Percentiles rank a stretch among this genome's conserved stretches.
These are phyloP conservation scores for Aspergillus uvarum DNA, from an alignment of 2,329 filamentous ascomycete genomes.

Conservation along the genomic window DNA sequence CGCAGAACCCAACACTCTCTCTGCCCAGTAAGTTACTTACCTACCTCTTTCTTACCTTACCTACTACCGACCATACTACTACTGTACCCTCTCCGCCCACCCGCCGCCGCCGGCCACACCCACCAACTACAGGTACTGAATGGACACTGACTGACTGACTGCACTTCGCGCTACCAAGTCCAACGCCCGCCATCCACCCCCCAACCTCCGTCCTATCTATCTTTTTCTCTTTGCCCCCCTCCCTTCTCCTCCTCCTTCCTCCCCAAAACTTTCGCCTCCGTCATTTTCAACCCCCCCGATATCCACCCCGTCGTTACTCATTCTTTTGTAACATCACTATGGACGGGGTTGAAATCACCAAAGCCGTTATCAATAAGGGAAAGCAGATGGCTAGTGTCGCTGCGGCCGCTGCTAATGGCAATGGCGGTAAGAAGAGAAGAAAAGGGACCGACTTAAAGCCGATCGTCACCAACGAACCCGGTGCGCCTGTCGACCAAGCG, in stretches of 20 bases:
- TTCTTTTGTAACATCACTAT: slow-evolving; percentile 42
- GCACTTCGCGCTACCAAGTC: slow-evolving; percentile 2
- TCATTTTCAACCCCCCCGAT: slow-evolving; percentile 13
- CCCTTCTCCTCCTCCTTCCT: not conserved
- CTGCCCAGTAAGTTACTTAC: not conserved
- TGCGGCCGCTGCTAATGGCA: slow-evolving; percentile 52
- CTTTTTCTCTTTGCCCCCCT: slow-evolving; percentile 4
- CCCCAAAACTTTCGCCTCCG: slow-evolving; percentile 6
- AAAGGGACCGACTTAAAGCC: slow-evolving; percentile 65
- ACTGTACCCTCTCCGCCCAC: slow-evolving; percentile 2
- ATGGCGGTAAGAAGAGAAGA: slow-evolving; percentile 63
- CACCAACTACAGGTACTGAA: slow-evolving; percentile 5
- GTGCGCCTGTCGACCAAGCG: slow-evolving; percentile 42
- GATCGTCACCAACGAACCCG: slow-evolving; percentile 63
- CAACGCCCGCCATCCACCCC: slow-evolving; percentile 1
- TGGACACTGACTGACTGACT: not conserved
- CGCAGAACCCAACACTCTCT: slow-evolving; percentile 11
- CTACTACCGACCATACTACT: slow-evolving; percentile 2
- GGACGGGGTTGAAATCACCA: slow-evolving; percentile 65
- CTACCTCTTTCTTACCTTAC: not conserved
- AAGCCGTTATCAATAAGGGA: slow-evolving; percentile 64
- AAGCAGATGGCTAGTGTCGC: slow-evolving; percentile 60
- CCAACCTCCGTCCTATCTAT: slow-evolving; percentile 9
- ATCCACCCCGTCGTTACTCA: not conserved
- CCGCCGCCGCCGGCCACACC: slow-evolving; percentile 2